phyloP scores from a whole-genome alignment of 2,329 filamentous ascomycete species.

The Meredithiella fracta region DNA sequence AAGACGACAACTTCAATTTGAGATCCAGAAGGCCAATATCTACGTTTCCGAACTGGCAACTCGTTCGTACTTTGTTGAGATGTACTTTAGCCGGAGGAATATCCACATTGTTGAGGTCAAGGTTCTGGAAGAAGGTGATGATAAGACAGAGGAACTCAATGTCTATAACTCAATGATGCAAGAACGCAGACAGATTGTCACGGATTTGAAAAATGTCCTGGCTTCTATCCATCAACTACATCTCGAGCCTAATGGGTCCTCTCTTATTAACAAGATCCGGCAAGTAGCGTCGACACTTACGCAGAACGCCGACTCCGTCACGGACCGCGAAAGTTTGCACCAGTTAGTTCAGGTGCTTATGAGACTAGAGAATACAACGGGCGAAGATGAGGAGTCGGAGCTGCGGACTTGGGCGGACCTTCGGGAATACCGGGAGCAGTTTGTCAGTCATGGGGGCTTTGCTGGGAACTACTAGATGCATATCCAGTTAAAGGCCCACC shows the following conservation, averaged over 20 bases:
- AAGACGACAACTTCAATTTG: conserved; percentile 51
- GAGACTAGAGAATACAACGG: conserved; percentile 9
- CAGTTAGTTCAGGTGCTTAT: conserved; percentile 11
- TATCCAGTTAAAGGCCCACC: neutral
- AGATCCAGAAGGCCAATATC: conserved; percentile 86
- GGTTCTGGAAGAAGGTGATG: conserved; percentile 23
- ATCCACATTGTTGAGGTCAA: conserved; percentile 31
- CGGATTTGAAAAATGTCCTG: conserved; percentile 59
- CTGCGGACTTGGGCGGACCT: conserved; percentile 12
- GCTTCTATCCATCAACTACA: conserved; percentile 67
- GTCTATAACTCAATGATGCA: conserved; percentile 50
- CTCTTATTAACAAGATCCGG: conserved; percentile 66
- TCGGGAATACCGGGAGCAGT: conserved; percentile 11
- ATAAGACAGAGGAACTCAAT: conserved; percentile 26
- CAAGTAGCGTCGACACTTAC: conserved; percentile 69
- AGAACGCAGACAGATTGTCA: conserved; percentile 68
- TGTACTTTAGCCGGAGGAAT: conserved; percentile 64
- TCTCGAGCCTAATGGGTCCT: conserved; percentile 56
- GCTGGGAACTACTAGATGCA: conserved; percentile 8
- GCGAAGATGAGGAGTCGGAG: conserved; percentile 13
- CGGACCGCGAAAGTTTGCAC: conserved; percentile 10
- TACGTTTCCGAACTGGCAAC: conserved; percentile 69
- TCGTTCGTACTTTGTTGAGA: conserved; percentile 69
- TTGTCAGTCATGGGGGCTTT: conserved; percentile 14
- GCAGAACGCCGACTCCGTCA: conserved; percentile 23